phyloP scores from a whole-genome alignment of 208 protist species.

The Tritrichomonas musculus region DNA sequence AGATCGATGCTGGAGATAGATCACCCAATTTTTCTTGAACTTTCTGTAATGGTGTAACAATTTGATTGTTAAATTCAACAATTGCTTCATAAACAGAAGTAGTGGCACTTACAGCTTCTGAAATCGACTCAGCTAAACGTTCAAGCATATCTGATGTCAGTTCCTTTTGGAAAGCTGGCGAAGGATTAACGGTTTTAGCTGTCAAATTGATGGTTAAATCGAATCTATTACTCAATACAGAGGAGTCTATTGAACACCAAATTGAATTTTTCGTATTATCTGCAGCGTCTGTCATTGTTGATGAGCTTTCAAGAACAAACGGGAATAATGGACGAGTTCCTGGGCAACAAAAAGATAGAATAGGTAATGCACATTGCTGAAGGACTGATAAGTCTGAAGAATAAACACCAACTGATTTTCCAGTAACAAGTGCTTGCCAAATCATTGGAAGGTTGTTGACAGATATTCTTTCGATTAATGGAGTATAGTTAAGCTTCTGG shows the following conservation, averaged over 20 bases:
- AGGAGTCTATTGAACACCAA: background rate
- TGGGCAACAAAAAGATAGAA: background rate
- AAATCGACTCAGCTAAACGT: no score
- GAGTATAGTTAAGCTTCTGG: background rate
- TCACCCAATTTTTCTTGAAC: no score
- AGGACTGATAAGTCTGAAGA: background rate
- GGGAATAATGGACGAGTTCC: background rate
- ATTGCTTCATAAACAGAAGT: no score
- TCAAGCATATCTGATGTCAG: no score
- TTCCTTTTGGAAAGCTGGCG: background rate
- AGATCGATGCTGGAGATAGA: no score
- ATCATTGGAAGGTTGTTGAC: background rate
- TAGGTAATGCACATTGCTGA: background rate
- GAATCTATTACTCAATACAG: background rate
- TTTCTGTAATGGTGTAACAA: no score
- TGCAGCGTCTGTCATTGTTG: background rate
- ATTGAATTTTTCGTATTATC: background rate
- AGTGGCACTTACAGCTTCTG: no score
- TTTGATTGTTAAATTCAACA: no score
- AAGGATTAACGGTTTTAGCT: background rate
- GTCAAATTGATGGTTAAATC: background rate
- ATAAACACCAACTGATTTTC: constrained; percentile 4
- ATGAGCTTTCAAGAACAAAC: background rate
- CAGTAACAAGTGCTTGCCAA: constrained; percentile 26
- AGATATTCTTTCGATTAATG: background rate